Evolutionary conservation across 805 yeast species (phyloP).

Genomic region (Hanseniaspora occidentalis): DNA sequence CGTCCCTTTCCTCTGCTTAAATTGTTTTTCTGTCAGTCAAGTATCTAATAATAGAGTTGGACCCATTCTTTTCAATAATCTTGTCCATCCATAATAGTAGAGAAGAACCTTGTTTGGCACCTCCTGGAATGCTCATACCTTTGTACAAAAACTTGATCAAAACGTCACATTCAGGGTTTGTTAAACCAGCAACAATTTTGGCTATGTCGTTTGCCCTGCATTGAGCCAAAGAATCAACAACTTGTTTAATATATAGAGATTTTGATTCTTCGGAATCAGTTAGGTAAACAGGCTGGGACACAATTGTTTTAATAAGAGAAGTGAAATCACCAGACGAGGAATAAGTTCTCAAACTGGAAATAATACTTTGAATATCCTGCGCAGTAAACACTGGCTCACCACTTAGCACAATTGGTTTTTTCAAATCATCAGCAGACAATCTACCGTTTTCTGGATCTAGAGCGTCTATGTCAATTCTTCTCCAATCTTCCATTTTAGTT

Average conservation of each 20-base stretch:
- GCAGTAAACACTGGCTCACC: conserved; percentile 29
- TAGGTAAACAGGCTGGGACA: conserved; percentile 75
- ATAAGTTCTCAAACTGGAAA: conserved; percentile 45
- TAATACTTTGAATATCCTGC: conserved; percentile 42
- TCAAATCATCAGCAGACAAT: conserved; percentile 49
- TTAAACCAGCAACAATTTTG: conserved; percentile 43
- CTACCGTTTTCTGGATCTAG: conserved; percentile 69
- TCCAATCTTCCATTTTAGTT: conserved; percentile 57
- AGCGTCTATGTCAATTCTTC: conserved; percentile 90
- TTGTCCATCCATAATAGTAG: conserved; percentile 88
- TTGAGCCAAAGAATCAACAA: conserved; percentile 60
- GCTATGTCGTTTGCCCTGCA: conserved; percentile 58
- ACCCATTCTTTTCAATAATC: conserved; percentile 71
- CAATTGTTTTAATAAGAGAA: conserved; percentile 52
- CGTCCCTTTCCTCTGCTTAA: too few relatives aligned
- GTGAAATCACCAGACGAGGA: conserved; percentile 61
- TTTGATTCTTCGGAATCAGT: conserved; percentile 37
- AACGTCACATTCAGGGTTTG: conserved; percentile 56
- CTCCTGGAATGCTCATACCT: conserved; percentile 66
- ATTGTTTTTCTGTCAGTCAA: conserved; percentile 77
- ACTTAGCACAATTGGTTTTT: conserved; percentile 29
- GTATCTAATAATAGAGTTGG: conserved; percentile 79
- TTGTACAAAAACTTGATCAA: conserved; percentile 77
- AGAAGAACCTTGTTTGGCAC: conserved; percentile 78
- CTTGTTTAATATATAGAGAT: conserved; percentile 35